Base-by-base conservation (phyloP, 108 stramenopile species). In the Epipyxis sp. region DNA sequence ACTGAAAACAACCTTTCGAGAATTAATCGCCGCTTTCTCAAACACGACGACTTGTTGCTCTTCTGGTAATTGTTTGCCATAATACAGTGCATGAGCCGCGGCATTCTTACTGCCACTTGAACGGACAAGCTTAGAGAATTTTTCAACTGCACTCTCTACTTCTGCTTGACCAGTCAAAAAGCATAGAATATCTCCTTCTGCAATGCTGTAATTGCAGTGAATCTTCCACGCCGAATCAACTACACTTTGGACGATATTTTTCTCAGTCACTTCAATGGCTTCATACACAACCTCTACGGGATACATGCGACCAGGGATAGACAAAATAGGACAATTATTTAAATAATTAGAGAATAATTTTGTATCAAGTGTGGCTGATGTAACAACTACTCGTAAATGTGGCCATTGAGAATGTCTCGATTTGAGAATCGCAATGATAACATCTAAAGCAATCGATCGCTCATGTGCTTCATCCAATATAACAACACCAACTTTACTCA, bases 1-100 rank as follows among this genome's bases (percentile, higher is more conserved):
- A 1, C 93, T 87, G 69, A 98, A 79, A 77, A 99, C 89, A 39
- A 97, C 92, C 79, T 95, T 93, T 67, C 92, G 87, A 13, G 6
- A 13, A 20, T 67, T 67, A 13, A 13, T 6, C 3, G 97, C 95
- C 0, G 92, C 86, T 77, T 99, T n/a, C 54, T 57, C 89, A 78
- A 94, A 94, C 10, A n/a, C 54, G 42, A 91, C 86, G 45, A 84
- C 76, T 1, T 87, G 81, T 76, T 93, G 92, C 81, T 89, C 78
- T n/a, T 91, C 82, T 34, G 86, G 80, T 10, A 93, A 92, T 27
- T 96, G 82, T 1, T 87, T 79, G 16, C 93, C 92, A 79, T 94
- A 98, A 0, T 94, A 95, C 37, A 96, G 82, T 61, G 91, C 90
- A 13, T 50, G 1, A 82, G 0, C 35, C 80, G 71, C n/a, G 59